Percentiles rank a stretch among this genome's conserved stretches.
Conservation (phyloP, 2,329 filamentous ascomycete genomes). For the Paraconiothyrium sp. region DNA sequence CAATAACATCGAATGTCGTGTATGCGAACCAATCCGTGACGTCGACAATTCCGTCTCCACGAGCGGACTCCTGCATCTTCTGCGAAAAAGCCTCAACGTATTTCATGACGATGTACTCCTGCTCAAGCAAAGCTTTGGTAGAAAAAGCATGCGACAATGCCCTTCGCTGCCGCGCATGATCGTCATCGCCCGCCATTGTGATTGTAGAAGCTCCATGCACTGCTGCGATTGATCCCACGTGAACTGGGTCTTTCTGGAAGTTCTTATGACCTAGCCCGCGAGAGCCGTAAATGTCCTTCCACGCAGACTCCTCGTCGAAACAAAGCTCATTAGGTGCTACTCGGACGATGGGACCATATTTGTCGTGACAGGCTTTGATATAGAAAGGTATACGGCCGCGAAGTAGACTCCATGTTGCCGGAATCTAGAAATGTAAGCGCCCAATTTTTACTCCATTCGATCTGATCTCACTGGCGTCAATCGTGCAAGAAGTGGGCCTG, state of each 20-base stretch:
- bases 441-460: too few relatives aligned
- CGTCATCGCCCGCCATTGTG: constrained; percentile 4
- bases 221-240: constrained; percentile 27
- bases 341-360: constrained; percentile 42
- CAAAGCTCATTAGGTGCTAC: constrained; percentile 32
- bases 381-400: constrained; percentile 27
- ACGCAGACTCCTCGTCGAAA: constrained; percentile 30
- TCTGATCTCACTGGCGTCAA: constrained; percentile 14
- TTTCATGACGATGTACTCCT: constrained; percentile 47
- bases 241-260: constrained; percentile 29
- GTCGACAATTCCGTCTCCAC: constrained; percentile 21
- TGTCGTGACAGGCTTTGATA: constrained; percentile 41
- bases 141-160: constrained; percentile 48
- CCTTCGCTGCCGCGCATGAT: constrained; percentile 24
- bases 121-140: constrained; percentile 47
- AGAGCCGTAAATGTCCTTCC: constrained; percentile 37
- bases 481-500: constrained; percentile 29
- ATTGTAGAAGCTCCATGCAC: constrained; percentile 26
- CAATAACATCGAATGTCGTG: constrained; percentile 37
- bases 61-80: constrained; percentile 1
- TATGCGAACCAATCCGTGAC: constrained; percentile 28
- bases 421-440: constrained; percentile 24
- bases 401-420: constrained; percentile 26
- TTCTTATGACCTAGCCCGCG: constrained; percentile 26
- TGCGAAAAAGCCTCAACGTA: constrained; percentile 13